These are phyloP conservation scores for Lasiodiplodia sp. DNA, from an alignment of 2,329 filamentous ascomycete genomes.

Conservation along the genomic window DNA sequence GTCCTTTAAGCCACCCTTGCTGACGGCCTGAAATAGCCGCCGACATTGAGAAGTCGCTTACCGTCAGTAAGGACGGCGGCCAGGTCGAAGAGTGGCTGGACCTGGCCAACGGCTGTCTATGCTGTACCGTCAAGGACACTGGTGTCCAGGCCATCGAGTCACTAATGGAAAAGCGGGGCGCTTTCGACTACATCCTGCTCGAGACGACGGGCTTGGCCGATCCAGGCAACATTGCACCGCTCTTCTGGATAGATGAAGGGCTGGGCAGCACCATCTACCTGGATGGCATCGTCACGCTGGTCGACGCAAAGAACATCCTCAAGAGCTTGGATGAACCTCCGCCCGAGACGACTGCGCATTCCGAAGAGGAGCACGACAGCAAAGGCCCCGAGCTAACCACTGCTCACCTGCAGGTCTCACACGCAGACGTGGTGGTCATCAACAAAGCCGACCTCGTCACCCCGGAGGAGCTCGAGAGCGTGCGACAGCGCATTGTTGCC, in stretches of 20 bases:
- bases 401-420: slow-evolving; percentile 94
- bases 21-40: slow-evolving; percentile 64
- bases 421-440: slow-evolving; percentile 92
- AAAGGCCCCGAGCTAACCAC: slow-evolving; percentile 79
- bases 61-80: slow-evolving; percentile 82
- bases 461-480: slow-evolving; percentile 69
- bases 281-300: slow-evolving; percentile 93
- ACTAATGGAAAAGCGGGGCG: slow-evolving; percentile 90
- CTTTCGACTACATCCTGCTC: slow-evolving; percentile 96
- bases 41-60: slow-evolving; percentile 95
- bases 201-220: slow-evolving; percentile 96
- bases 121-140: slow-evolving; percentile 95
- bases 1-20: neutral
- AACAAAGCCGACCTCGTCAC: slow-evolving; percentile 92
- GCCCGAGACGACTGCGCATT: slow-evolving; percentile 55
- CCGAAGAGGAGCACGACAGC: slow-evolving; percentile 56
- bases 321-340: slow-evolving; percentile 75
- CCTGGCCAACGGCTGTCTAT: slow-evolving; percentile 95
- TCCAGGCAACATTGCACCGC: slow-evolving; percentile 90
- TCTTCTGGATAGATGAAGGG: slow-evolving; percentile 98
- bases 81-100: slow-evolving; percentile 94
- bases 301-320: slow-evolving; percentile 93
- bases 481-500: slow-evolving; percentile 74
- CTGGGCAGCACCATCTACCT: slow-evolving; percentile 95
- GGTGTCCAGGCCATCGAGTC: slow-evolving; percentile 96